These are phyloP conservation scores for Euphorbia pulcherrima DNA, from an alignment of 345 rosid genomes.

Conservation along the genomic window DNA sequence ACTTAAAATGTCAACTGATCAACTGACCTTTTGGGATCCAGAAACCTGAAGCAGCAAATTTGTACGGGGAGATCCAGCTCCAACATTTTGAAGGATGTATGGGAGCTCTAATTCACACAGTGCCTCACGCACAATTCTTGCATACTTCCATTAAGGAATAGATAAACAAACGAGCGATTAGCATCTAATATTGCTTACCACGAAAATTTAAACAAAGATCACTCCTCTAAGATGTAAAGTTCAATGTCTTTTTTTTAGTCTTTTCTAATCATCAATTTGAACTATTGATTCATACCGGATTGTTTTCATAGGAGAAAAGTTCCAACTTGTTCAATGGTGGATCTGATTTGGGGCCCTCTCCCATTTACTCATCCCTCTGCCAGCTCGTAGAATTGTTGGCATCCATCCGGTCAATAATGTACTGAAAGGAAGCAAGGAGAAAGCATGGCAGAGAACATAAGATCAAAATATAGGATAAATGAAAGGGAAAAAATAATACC, in stretches of 20 bases:
- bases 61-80: slow-evolving; percentile 49
- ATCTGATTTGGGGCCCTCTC: slow-evolving; percentile 52
- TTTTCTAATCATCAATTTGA: neutral
- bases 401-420: slow-evolving; percentile 85
- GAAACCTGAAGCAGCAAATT: slow-evolving; percentile 49
- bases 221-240: neutral
- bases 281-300: slow-evolving; percentile 37
- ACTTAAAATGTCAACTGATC: too few species aligned
- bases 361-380: slow-evolving; percentile 78
- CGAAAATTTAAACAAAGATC: too few species aligned
- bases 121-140: slow-evolving; percentile 81
- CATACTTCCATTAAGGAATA: slow-evolving; percentile 36
- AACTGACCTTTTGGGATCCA: slow-evolving; percentile 61
- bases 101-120: slow-evolving; percentile 83
- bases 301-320: slow-evolving; percentile 76
- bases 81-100: slow-evolving; percentile 66
- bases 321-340: slow-evolving; percentile 56
- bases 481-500: neutral
- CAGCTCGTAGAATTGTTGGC: slow-evolving; percentile 81
- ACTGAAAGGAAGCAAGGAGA: slow-evolving; percentile 24
- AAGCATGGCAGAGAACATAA: neutral
- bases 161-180: neutral
- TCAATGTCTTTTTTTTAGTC: neutral
- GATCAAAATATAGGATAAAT: neutral
- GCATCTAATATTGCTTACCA: neutral